phyloP scores from a whole-genome alignment of 208 protist species.

The Leishmania lainsoni region DNA sequence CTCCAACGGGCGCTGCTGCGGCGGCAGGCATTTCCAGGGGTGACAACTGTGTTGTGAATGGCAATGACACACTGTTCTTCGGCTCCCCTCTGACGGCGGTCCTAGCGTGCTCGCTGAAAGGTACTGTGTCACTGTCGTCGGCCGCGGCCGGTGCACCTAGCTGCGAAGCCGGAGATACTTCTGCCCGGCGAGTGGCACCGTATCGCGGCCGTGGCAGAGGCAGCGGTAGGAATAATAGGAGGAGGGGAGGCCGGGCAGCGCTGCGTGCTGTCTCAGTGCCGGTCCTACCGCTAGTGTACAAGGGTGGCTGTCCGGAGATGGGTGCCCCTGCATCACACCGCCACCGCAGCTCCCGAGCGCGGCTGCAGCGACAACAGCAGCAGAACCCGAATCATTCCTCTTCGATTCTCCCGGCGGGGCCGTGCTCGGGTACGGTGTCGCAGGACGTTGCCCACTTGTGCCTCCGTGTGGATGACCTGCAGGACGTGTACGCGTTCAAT shows the following conservation, averaged over 20 bases:
- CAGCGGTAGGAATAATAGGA: background rate
- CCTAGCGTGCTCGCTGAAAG: background rate
- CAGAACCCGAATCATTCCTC: background rate
- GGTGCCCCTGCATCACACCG: background rate
- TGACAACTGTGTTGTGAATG: constrained; percentile 9
- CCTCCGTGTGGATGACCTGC: constrained; percentile 57
- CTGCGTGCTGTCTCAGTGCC: constrained; percentile 57
- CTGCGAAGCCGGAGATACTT: background rate
- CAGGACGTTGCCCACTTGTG: constrained; percentile 37
- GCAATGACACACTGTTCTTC: constrained; percentile 19
- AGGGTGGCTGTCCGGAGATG: constrained; percentile 18
- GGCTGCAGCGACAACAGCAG: background rate
- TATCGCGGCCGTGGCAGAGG: background rate
- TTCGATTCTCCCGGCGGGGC: constrained; percentile 2
- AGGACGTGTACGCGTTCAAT: constrained; percentile 81
- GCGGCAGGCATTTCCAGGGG: background rate
- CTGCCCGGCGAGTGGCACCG: background rate
- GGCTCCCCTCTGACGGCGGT: constrained; percentile 20
- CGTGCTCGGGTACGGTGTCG: constrained; percentile 1
- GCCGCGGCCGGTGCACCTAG: background rate
- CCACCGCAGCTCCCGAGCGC: background rate
- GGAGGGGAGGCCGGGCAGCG: background rate
- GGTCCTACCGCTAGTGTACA: constrained; percentile 36
- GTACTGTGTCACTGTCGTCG: background rate
- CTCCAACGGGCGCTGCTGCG: background rate